A percentile compares a stretch with the other conserved stretches of the same genome.
Evolutionary conservation across 2,329 filamentous ascomycete genomes (phyloP).

Genomic region (Tolypocladium inflatum): DNA sequence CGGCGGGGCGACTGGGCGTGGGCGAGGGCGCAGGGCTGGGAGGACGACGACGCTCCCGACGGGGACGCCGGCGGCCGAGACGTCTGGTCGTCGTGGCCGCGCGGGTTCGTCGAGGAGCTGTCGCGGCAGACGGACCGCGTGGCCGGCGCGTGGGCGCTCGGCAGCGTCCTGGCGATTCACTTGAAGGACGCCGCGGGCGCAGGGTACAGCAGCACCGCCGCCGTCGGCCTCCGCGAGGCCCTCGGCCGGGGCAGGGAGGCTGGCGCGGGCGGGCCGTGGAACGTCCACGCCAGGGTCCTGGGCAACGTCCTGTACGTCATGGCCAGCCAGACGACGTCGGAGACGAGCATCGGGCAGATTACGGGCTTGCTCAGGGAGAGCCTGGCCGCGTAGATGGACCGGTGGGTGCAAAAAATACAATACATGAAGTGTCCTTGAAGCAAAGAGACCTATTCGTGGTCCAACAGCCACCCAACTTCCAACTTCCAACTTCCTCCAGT

Average conservation of each 20-base stretch:
- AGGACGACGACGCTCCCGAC: neutral
- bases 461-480: too few species aligned
- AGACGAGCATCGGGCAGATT: slow-evolving; percentile 18
- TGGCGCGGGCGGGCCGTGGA: slow-evolving; percentile 27
- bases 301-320: slow-evolving; percentile 52
- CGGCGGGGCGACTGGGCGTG: slow-evolving; percentile 43
- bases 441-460: too few species aligned
- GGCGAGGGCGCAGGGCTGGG: slow-evolving; percentile 39
- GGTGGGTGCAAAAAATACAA: neutral
- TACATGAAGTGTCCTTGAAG: neutral
- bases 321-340: slow-evolving; percentile 36
- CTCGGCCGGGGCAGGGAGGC: slow-evolving; percentile 14
- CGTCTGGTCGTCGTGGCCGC: slow-evolving; percentile 64
- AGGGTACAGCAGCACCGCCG: slow-evolving; percentile 38
- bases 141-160: slow-evolving; percentile 61
- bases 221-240: slow-evolving; percentile 29
- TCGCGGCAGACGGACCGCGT: slow-evolving; percentile 45
- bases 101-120: slow-evolving; percentile 45
- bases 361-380: slow-evolving; percentile 6
- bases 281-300: slow-evolving; percentile 43
- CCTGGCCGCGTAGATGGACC: neutral
- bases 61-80: slow-evolving; percentile 10
- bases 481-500: too few species aligned
- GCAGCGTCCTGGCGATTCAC: slow-evolving; percentile 62
- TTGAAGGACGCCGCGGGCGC: slow-evolving; percentile 29